Conservation (phyloP, 2,329 filamentous ascomycete genomes). For the Alternaria sp. region DNA sequence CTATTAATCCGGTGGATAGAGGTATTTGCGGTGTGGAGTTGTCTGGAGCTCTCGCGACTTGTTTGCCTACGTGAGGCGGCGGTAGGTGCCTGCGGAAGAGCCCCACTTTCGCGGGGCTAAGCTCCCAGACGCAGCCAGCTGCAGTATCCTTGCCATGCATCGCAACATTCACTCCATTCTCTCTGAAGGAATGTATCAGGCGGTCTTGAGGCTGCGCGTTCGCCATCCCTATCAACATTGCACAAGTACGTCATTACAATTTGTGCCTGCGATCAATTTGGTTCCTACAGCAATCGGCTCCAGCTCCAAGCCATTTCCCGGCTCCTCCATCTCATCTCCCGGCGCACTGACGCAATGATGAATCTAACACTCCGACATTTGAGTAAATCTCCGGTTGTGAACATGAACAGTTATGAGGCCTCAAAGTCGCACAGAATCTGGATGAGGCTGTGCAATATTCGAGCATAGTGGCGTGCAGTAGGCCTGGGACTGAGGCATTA, state of each 20-base stretch:
- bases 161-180: not conserved
- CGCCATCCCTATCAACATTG: not conserved
- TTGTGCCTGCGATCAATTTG: not conserved
- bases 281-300: not conserved
- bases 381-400: not conserved
- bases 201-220: not conserved
- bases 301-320: not conserved
- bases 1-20: not conserved
- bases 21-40: not conserved
- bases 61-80: constrained; percentile 20
- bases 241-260: not conserved
- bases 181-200: not conserved
- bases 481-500: constrained; percentile 1
- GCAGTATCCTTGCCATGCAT: constrained; percentile 6
- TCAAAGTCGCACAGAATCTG: not conserved
- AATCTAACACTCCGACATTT: not conserved
- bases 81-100: constrained; percentile 25
- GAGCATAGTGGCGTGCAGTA: constrained; percentile 1
- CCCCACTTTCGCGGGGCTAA: constrained; percentile 15
- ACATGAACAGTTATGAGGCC: not conserved
- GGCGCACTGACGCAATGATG: not conserved
- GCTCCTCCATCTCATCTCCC: not conserved
- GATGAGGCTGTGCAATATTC: not conserved
- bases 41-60: constrained; percentile 11
- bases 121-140: constrained; percentile 1